Base-by-base conservation (phyloP, 2,329 filamentous ascomycete genomes). In the Aspergillus sclerotialis region DNA sequence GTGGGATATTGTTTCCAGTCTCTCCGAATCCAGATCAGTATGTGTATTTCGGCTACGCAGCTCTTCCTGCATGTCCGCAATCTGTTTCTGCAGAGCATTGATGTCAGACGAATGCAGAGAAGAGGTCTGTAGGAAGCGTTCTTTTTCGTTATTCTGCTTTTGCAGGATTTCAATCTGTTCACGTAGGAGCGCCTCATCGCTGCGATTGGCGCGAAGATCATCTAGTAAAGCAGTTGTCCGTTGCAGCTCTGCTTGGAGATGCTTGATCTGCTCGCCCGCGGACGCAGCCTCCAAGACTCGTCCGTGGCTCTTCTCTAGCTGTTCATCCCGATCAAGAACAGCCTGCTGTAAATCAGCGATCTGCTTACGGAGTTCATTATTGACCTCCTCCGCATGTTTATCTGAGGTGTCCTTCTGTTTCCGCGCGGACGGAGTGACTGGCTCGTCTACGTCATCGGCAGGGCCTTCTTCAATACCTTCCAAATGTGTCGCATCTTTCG, bases 181-280 rank as follows among this genome's bases (percentile, higher is more conserved):
- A n/a, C 44, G 56, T 2, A 59, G 40, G 10, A 43, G 28, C 4
- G 39, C 34, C 27, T 52, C 49, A 2, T 59, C 50, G 3, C 35
- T 42, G 5, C 42, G 38, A 14, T 46, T 44, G 5, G 37, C 42
- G 18, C 55, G 44, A 2, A 55, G 34, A 15, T 60, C 51, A 3
- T 53, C 45, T 4, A 64, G 33, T 9, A 53, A 37, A 8, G 38
- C 33, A 3, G 50, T 45, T 31, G 59, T 61, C 12, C 41, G 48
- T 35, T 60, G 50, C n/a, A 65, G 25, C 33, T 64, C 61, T 7
- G 44, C 37, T 33, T 63, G 58, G n/a, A 65, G 47, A 23, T 63
- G 54, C 7, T 52, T 52, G 34, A 63, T 57, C 39, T 65, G 58
- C 25, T 63, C 60, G 7, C 43, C 52, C 4, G 57, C 58, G 9